These are phyloP conservation scores for Bryum argenteum DNA, from an alignment of 225 moss, liverwort and hornwort species.

Conservation along the genomic window DNA sequence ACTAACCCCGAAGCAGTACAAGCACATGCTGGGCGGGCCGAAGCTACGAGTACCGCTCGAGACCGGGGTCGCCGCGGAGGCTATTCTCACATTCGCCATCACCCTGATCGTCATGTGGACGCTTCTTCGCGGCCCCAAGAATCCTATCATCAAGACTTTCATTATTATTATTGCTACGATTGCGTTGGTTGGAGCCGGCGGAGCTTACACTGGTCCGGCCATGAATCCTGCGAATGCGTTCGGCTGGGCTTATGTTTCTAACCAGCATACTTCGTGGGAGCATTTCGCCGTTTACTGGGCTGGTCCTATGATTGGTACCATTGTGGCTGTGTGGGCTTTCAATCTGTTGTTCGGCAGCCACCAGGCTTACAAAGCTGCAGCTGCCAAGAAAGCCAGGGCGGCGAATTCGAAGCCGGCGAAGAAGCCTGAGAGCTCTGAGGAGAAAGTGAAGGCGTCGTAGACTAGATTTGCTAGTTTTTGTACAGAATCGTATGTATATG, in stretches of 20 bases:
- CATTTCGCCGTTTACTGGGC: slow-evolving; percentile 85
- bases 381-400: slow-evolving; percentile 22
- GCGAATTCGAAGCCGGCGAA: neutral
- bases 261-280: slow-evolving; percentile 53
- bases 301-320: slow-evolving; percentile 65
- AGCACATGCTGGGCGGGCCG: slow-evolving; percentile 69
- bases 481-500: neutral
- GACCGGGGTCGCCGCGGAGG: slow-evolving; percentile 61
- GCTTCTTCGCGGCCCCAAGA: slow-evolving; percentile 64
- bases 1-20: slow-evolving; percentile 58
- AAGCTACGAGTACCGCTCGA: slow-evolving; percentile 49
- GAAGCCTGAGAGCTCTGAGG: slow-evolving; percentile 3
- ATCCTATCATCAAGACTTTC: slow-evolving; percentile 52
- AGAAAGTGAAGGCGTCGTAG: slow-evolving; percentile 46
- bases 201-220: slow-evolving; percentile 68
- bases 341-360: slow-evolving; percentile 46
- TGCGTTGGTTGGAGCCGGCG: slow-evolving; percentile 50
- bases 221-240: slow-evolving; percentile 94
- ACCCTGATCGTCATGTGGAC: slow-evolving; percentile 71
- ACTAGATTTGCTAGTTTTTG: neutral
- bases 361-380: slow-evolving; percentile 13
- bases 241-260: slow-evolving; percentile 70
- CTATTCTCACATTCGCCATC: slow-evolving; percentile 65
- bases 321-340: slow-evolving; percentile 54
- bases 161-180: slow-evolving; percentile 58